Conservation (phyloP, 208 protist species). For the Trypanosoma congolense region DNA sequence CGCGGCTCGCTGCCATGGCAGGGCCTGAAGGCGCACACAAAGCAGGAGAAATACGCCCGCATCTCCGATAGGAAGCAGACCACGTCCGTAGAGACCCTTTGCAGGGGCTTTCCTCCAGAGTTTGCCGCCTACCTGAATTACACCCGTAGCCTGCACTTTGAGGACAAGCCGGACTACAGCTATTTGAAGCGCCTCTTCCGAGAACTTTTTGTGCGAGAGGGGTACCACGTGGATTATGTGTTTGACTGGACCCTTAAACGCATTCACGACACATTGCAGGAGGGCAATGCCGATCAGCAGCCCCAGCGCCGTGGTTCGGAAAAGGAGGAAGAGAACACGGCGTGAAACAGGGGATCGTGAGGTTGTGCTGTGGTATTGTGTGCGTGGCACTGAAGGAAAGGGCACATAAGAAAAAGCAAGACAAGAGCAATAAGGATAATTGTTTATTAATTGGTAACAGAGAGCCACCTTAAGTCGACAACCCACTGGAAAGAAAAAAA, state of each 20-base stretch:
- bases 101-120: slow-evolving; percentile 91
- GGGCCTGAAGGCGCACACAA: slow-evolving; percentile 93
- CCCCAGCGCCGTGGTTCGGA: slow-evolving; percentile 10
- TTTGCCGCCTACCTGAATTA: slow-evolving; percentile 98
- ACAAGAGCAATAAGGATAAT: slow-evolving; percentile 20
- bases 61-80: slow-evolving; percentile 97
- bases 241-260: slow-evolving; percentile 97
- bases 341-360: too few relatives aligned
- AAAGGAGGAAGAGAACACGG: too few relatives aligned
- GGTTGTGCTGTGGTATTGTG: too few relatives aligned
- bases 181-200: slow-evolving; percentile 98
- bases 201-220: slow-evolving; percentile 97
- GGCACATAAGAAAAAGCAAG: slow-evolving; percentile 12
- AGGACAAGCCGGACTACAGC: slow-evolving; percentile 98
- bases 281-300: slow-evolving; percentile 4
- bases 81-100: slow-evolving; percentile 94
- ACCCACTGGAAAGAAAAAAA: too few relatives aligned
- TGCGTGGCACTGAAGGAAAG: slow-evolving; percentile 3
- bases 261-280: slow-evolving; percentile 40
- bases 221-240: slow-evolving; percentile 97
- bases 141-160: slow-evolving; percentile 94
- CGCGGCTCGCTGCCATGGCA: slow-evolving; percentile 98
- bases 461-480: too few relatives aligned
- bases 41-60: slow-evolving; percentile 99
- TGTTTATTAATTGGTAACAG: too few relatives aligned